Evolutionary conservation across 495 filamentous ascomycete genomes (phyloP), one percentile per base, ranked within the genome.

Genomic region (Beverwykella pulmonaria): DNA sequence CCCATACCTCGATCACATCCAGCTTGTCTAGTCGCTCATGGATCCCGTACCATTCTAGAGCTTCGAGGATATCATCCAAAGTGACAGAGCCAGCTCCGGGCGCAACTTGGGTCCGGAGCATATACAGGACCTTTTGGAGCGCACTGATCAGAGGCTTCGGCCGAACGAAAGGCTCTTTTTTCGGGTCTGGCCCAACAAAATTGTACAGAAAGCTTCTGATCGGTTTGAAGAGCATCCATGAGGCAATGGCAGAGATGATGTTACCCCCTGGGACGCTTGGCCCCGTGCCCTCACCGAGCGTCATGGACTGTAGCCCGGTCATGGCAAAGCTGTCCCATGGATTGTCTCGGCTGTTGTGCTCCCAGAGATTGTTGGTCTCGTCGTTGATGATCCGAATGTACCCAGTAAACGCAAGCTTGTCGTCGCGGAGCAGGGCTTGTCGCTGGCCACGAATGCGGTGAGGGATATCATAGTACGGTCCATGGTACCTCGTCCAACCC

Each of bases 401-500:
- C 0, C 84, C 83, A 41, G 83, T 83, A 58, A 90, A 88, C 1
- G 84, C 80, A 32, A 90, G 79, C 1, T 83, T 87, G 68, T 90
- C 87, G 55, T 88, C 79, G 30, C 83, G 84, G 30, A 90, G 78
- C 9, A 90, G 71, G 5, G 87, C 83, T 71, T 85, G 82, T 22
- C 86, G 87, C 66, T 88, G 82, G 53, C 80, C 80, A 14, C 80
- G 83, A 46, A 82, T 80, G 29, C 87, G 83, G 27, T 75, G 72
- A 59, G 86, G 82, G 58, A 89, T 86, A 48, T 85, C 79, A 60
- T 84, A 81, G 78, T 81, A 85, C 2, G 85, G 83, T 6, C 83
- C 84, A 70, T 86, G 82, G 71, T 88, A 88, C 57, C 86, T 82
- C 20, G 84, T 87, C 84, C 85, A 89, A 1, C 87, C 87, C 83